Conservation (phyloP, 2,329 filamentous ascomycete genomes). For the Aspergillus unguis region DNA sequence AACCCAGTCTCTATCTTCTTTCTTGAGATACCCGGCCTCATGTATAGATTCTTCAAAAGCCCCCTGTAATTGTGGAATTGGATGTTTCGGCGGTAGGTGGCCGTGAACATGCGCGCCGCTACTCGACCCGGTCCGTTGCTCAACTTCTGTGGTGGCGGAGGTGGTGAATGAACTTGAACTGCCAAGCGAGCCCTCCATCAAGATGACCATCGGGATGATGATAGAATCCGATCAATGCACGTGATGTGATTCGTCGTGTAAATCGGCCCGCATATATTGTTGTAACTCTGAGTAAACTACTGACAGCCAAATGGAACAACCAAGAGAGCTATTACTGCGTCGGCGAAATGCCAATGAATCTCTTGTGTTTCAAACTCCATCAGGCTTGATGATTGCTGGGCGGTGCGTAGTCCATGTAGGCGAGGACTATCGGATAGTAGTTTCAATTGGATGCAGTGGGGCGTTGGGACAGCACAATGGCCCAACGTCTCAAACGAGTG, state of each 20-base stretch:
- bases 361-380: constrained; percentile 10
- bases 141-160: constrained; percentile 6
- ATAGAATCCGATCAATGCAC: not conserved
- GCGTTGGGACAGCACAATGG: not conserved
- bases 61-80: constrained; percentile 42
- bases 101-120: constrained; percentile 2
- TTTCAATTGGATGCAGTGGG: not conserved
- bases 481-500: not conserved
- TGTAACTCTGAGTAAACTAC: not conserved
- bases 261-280: not conserved
- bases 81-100: constrained; percentile 34
- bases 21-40: constrained; percentile 29
- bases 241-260: not conserved
- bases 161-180: not conserved
- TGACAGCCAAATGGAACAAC: not conserved
- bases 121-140: constrained; percentile 1
- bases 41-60: constrained; percentile 47
- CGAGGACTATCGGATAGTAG: not conserved
- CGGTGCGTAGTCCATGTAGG: not conserved
- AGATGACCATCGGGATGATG: not conserved
- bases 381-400: constrained; percentile 1
- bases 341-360: constrained; percentile 8
- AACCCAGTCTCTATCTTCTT: constrained; percentile 24
- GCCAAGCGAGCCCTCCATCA: constrained; percentile 4
- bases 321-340: not conserved